Base-by-base conservation (phyloP, 2,329 filamentous ascomycete species). In the Apiospora marii region DNA sequence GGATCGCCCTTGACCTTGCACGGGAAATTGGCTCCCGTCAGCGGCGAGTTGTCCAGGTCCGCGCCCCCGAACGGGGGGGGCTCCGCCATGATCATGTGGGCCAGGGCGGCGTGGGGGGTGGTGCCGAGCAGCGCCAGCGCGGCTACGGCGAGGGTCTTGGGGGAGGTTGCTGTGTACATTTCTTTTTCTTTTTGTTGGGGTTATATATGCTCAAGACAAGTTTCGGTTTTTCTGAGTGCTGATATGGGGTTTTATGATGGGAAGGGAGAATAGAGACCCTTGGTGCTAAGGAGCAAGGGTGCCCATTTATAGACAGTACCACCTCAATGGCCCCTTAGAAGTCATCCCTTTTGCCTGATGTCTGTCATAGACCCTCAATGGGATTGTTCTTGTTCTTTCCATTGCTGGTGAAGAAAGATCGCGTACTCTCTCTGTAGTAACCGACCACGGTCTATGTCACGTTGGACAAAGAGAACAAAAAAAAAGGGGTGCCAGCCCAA, bases 61-160 rank as follows among this genome's bases (percentile, higher is more conserved):
- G 14, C 6, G 22, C 43, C 44, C 22, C 78, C 77, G 70, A 87
- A 91, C 0, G 92, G 92, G 10, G 81, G 79, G 0, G 93, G 92
- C 6, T 81, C 83, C 34, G 78, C 81, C 84, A 94, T 89, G 73
- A 86, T 85, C 85, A 94, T 89, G 80, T 95, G 93, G n/a, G 89
- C 90, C 41, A 48, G 8, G 44, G 87, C 83, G 72, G 83, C 85
- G 70, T 41, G 58, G 34, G 46, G 44, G 46, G 34, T 14, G 58
- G 58, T 24, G 58, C 58, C 58, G 58, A 64, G 34, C 58, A 64
- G 58, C 58, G 58, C 58, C 58, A 64, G 58, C 58, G 58, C 58
- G 12, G 58, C 58, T 41, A 19, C 34, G 58, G 14, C 34, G 19
- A 41, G 19, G 30, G 58, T 64, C 16, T 41, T 64, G 30, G 37